Evolutionary conservation across 768 basidiomycete genomes (phyloP).

Genomic region (Naematelia aurantialba): DNA sequence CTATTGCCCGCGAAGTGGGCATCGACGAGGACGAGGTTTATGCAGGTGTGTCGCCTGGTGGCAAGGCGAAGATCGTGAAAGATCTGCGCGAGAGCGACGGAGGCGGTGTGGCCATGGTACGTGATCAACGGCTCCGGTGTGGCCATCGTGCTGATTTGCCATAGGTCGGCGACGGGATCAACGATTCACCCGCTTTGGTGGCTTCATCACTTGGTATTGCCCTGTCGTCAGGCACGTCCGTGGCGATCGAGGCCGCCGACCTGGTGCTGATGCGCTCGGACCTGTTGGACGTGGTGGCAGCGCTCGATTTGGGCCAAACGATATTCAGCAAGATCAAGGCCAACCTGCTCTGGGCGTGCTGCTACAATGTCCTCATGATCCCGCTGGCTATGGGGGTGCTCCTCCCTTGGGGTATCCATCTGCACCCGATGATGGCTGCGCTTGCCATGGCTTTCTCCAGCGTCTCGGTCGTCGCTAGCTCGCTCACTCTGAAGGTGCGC

Average conservation of each 20-base stretch:
- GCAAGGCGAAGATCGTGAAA: constrained; percentile 79
- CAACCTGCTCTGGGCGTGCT: constrained; percentile 93
- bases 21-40: constrained; percentile 77
- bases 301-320: constrained; percentile 78
- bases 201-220: constrained; percentile 96
- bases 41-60: constrained; percentile 91
- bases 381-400: constrained; percentile 97
- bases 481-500: constrained; percentile 68
- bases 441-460: constrained; percentile 97
- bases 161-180: constrained; percentile 97
- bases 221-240: constrained; percentile 89
- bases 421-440: constrained; percentile 98
- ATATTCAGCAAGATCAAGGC: constrained; percentile 88
- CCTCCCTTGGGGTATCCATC: constrained; percentile 82
- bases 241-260: constrained; percentile 97
- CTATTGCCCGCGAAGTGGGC: constrained; percentile 85
- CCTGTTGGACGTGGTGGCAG: constrained; percentile 93
- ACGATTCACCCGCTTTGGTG: constrained; percentile 95
- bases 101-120: constrained; percentile 83
- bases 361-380: constrained; percentile 89
- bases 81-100: constrained; percentile 71
- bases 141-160: neutral
- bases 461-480: constrained; percentile 90
- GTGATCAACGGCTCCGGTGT: constrained; percentile 31
- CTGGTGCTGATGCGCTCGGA: constrained; percentile 97